Evolutionary conservation across 768 basidiomycete genomes (phyloP), one percentile per base, ranked within the genome.

Genomic region (Xerocomus potaroensis): DNA sequence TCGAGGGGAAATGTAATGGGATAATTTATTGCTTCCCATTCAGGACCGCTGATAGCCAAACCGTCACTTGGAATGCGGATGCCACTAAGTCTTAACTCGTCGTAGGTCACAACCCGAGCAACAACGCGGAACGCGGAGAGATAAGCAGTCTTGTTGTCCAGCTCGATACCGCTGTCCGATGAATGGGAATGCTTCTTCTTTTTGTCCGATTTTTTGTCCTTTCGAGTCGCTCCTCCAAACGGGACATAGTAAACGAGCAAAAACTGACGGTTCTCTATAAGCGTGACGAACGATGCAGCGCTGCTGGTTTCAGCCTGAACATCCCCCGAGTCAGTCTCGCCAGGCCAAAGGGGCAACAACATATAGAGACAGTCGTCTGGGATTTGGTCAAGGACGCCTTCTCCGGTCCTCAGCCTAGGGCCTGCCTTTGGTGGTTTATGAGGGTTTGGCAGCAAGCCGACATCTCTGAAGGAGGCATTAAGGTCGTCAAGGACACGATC

Each of bases 301-400:
- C 55, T 55, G 41, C 53, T 59, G 9, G 49, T 48, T 12, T 61
- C 58, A 12, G 46, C 11, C 8, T 38, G 60, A 59, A 47, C 49
- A 48, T 38, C 60, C 51, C 36, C 70, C 67, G 76, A 59, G 61
- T 87, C 86, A 1, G 79, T 86, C 54, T 86, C 83, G 15, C 82
- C 77, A 8, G 84, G 80, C 87, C 88, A 91, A n/a, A 91, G 72
- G 14, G 89, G 89, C 15, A 91, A 71, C 21, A 90, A 74, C 89
- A 91, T 91, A 62, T 84, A 88, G 42, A 90, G 69, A 19, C 79
- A 78, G 12, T 90, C 86, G 5, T 76, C 65, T 0, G 84, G 83
- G 30, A 91, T 72, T 27, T 78, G 70, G 27, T 77, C 72, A 46
- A 88, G 78, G 50, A 85, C 70, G 48, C 78, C 73, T 5, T 59